Evolutionary conservation across 805 yeast genomes (phyloP).

Genomic region (Starmerella tilneyi): DNA sequence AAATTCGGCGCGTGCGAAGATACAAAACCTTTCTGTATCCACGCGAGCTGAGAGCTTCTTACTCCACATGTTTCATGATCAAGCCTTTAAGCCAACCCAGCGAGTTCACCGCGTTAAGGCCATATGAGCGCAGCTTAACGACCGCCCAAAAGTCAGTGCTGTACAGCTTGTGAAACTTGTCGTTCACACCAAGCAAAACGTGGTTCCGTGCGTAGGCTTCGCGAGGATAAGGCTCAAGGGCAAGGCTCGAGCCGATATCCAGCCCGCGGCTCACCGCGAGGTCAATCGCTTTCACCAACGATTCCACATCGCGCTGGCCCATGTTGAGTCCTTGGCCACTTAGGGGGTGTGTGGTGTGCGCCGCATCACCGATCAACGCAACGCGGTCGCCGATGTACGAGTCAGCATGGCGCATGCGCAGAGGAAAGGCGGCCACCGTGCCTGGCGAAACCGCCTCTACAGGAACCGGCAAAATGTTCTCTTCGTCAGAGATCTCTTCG

Average conservation of each 20-base stretch:
- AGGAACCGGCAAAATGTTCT: conserved; percentile 54
- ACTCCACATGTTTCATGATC: conserved; percentile 46
- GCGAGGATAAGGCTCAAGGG: conserved; percentile 77
- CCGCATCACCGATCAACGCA: conserved; percentile 96
- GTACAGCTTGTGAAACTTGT: conserved; percentile 81
- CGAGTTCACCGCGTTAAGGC: conserved; percentile 58
- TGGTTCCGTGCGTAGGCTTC: conserved; percentile 76
- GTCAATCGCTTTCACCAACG: conserved; percentile 59
- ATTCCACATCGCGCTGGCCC: conserved; percentile 89
- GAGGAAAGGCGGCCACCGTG: conserved; percentile 80
- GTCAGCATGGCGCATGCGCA: conserved; percentile 82
- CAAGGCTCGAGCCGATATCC: conserved; percentile 74
- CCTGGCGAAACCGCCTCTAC: conserved; percentile 47
- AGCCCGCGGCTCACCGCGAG: conserved; percentile 64
- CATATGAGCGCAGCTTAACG: conserved; percentile 64
- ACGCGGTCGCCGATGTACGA: conserved; percentile 72
- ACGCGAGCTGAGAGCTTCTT: background rate
- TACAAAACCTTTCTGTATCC: no score
- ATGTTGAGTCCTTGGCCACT: conserved; percentile 97
- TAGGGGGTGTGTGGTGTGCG: conserved; percentile 92
- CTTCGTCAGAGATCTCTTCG: conserved; percentile 42
- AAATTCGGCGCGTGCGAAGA: no score
- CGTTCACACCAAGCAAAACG: conserved; percentile 74
- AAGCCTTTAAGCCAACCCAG: conserved; percentile 56
- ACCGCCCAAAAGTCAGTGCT: conserved; percentile 62